Evolutionary conservation across 129 eudicot species (phyloP).

Genomic region (Ambrosia artemisiifolia): DNA sequence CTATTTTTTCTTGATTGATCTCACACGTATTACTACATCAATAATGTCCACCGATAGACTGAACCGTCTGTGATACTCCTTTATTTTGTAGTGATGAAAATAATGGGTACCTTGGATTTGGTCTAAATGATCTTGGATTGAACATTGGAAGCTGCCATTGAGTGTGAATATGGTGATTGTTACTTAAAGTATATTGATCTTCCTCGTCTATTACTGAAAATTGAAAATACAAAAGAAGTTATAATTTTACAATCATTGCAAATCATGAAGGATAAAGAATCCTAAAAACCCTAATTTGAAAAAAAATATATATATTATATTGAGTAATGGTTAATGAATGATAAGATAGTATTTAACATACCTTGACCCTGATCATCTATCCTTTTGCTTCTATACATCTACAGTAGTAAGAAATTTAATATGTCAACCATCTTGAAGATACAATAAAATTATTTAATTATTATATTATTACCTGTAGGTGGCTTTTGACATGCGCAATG

Average conservation of each 20-base stretch:
- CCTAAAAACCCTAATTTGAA: slow-evolving; percentile 29
- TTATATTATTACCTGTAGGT: slow-evolving; percentile 37
- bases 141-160: slow-evolving; percentile 42
- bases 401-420: slow-evolving; percentile 1
- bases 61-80: too few relatives aligned
- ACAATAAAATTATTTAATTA: background rate
- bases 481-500: slow-evolving; percentile 62
- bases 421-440: slow-evolving; percentile 10
- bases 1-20: too few relatives aligned
- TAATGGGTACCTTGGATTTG: slow-evolving; percentile 32
- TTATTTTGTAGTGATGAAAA: background rate
- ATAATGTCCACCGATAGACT: too few relatives aligned
- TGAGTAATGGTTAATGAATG: background rate
- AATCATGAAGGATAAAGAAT: slow-evolving; percentile 14
- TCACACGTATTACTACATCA: too few relatives aligned
- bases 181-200: slow-evolving; percentile 30
- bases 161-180: slow-evolving; percentile 25
- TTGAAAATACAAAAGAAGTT: background rate
- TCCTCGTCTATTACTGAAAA: slow-evolving; percentile 37
- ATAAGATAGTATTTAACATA: background rate
- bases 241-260: background rate
- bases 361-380: slow-evolving; percentile 54
- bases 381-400: slow-evolving; percentile 58
- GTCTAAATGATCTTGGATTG: slow-evolving; percentile 31
- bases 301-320: background rate